Evolutionary conservation across 2,329 filamentous ascomycete species (phyloP), one percentile per base, ranked within the genome.

Genomic region (Paraconiothyrium brasiliense): DNA sequence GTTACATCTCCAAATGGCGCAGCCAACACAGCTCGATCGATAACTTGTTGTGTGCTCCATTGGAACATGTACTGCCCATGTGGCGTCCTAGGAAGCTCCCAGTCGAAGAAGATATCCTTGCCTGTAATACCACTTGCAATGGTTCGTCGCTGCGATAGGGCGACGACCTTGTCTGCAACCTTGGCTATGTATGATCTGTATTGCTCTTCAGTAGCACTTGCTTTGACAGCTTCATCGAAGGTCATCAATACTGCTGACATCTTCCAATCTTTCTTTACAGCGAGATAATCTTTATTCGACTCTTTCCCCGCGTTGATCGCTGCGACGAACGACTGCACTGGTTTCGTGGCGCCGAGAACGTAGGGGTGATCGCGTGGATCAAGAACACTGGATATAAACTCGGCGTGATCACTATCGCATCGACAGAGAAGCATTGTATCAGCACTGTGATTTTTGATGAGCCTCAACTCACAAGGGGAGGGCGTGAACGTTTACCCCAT

Each of bases 321-420:
- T 16, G 72, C 64, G 7, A 66, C 67, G 8, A 79, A 61, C 14
- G 74, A 66, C 57, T 70, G 65, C 1, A 80, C 63, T 1, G 65
- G 57, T 16, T 71, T 69, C 1, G 79, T 81, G 0, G 79, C 78
- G 1, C 79, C 79, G 6, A 79, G 65, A 9, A 81, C 73, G 62
- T 79, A 81, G 47, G 76, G 73, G 50, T 81, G 79, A 50, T 81
- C 79, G 4, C 79, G 67, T 6, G 72, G 62, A 59, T 81, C 79
- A 9, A 78, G 70, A 2, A 74, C 70, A 66, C 74, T 76, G 0
- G 78, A 79, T 63, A 81, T 80, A 60, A 80, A 81, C 57, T 80
- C 71, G 1, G 77, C 73, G 46, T 76, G 71, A 58, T 80, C 78
- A 4, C 69, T 74, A 56, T 81, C 79, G 54, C 78, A 80, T 1